Evolutionary conservation across 805 yeast genomes (phyloP), one percentile per base, ranked within the genome.

Genomic region (Yarrowia divulgata): DNA sequence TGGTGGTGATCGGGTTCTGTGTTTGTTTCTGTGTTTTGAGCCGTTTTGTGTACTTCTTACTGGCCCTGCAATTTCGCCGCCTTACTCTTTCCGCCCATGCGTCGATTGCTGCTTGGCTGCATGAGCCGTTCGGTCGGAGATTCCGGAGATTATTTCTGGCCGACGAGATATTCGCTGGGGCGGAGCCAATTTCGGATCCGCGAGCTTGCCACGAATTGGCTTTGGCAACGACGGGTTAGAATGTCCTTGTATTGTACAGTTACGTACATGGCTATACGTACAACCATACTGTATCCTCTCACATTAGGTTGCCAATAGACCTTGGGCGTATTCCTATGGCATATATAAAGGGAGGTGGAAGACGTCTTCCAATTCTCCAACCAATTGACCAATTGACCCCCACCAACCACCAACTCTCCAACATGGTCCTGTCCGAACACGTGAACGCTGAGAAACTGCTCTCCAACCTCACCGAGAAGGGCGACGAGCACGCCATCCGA

Each of bases 371-470:
- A 23, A 23, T 23, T 23, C 4, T 23, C 29, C 29, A 23, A 23
- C 16, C 16, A 39, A 39, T 34, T 34, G 37, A 34, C 37, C 37
- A 23, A 23, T n/a, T 13, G 4, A 39, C 7, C 12, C 13, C 12
- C 16, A 9, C 42, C 7, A 14, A 40, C 18, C 8, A n/a, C n/a
- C n/a, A n/a, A n/a, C n/a, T n/a, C n/a, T n/a, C 1, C 55, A 54
- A 0, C 48, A 63, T 63, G 57, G 45, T 77, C 43, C 45, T 64
- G 10, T 39, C 69, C 23, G 52, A 52, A 40, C 62, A 63, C 66
- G 70, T 73, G 57, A 69, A 70, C 58, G 68, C 74, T 40, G 75
- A 73, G 23, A 46, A 69, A 8, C 64, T 74, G 40, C 69, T 74
- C 18, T 72, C 76, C 62, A 64, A 67, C 64, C 72, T 74, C 58